phyloP scores from a whole-genome alignment of 2,329 filamentous ascomycete genomes.

The Colletotrichum truncatum region DNA sequence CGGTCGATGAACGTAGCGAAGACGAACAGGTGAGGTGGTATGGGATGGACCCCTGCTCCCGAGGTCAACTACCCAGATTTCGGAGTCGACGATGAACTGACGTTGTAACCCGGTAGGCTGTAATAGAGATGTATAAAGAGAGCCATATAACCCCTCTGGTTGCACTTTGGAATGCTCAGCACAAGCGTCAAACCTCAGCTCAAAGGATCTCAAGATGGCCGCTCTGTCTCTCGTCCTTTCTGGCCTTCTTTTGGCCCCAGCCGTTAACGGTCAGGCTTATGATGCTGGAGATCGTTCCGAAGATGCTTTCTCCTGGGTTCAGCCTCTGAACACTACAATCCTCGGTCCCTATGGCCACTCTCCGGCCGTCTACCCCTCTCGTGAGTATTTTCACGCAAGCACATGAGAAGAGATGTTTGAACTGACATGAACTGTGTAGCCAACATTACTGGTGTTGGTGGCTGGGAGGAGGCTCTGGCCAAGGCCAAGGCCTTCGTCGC shows the following conservation, averaged over 20 bases:
- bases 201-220: constrained; percentile 30
- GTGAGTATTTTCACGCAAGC: constrained; percentile 37
- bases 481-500: constrained; percentile 46
- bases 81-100: constrained; percentile 5
- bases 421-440: constrained; percentile 39
- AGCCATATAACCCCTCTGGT: not conserved
- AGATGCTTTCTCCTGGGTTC: constrained; percentile 48
- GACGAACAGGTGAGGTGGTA: not conserved
- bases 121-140: constrained; percentile 15
- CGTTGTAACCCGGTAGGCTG: not conserved
- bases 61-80: not conserved
- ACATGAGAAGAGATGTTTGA: not conserved
- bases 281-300: constrained; percentile 33
- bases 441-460: constrained; percentile 44
- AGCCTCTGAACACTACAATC: constrained; percentile 51
- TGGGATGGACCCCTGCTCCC: not conserved
- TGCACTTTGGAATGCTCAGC: constrained; percentile 1
- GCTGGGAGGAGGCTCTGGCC: constrained; percentile 45
- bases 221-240: constrained; percentile 55
- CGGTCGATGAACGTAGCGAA: not conserved
- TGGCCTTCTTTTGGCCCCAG: constrained; percentile 40
- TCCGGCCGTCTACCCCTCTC: constrained; percentile 45
- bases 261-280: constrained; percentile 38
- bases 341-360: constrained; percentile 50
- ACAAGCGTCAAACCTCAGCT: constrained; percentile 22